A percentile compares a stretch with the other conserved stretches of the same genome.
Evolutionary conservation across 768 basidiomycete genomes (phyloP).

Genomic region (Leccinum rimulosum): DNA sequence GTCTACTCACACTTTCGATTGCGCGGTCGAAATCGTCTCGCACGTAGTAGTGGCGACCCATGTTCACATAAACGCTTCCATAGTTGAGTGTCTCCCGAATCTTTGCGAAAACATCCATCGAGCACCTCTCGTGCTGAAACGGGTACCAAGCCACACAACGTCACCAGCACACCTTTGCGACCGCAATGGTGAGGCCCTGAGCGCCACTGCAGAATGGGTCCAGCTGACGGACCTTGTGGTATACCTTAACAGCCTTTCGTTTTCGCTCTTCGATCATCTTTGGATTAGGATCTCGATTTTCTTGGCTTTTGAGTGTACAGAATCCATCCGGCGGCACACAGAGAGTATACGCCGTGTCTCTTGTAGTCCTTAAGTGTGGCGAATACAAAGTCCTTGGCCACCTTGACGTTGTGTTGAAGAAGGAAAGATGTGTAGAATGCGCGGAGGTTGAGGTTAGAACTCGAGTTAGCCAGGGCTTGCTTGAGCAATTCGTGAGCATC

Average conservation of each 20-base stretch:
- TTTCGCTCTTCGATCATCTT: conserved; percentile 61
- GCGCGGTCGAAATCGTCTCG: conserved; percentile 94
- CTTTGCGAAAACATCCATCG: conserved; percentile 73
- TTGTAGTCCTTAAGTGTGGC: conserved; percentile 83
- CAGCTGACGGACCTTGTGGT: conserved; percentile 82
- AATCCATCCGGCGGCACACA: conserved; percentile 87
- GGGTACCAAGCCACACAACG: conserved; percentile 51
- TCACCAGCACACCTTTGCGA: conserved; percentile 85
- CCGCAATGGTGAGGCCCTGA: conserved; percentile 90
- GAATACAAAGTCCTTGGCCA: conserved; percentile 85
- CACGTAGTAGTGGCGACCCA: conserved; percentile 93
- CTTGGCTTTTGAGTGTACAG: conserved; percentile 81
- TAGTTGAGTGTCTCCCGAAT: conserved; percentile 81
- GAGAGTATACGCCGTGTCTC: conserved; percentile 84
- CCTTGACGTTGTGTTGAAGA: conserved; percentile 68
- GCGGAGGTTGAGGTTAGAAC: conserved; percentile 79
- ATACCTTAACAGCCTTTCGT: conserved; percentile 81
- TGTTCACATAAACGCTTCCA: conserved; percentile 91
- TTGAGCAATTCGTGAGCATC: conserved; percentile 83
- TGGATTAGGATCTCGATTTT: conserved; percentile 63
- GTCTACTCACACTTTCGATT: conserved; percentile 65
- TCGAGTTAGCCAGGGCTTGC: conserved; percentile 79
- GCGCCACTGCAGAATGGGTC: conserved; percentile 93
- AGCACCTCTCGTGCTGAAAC: conserved; percentile 72
- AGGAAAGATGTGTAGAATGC: conserved; percentile 94